phyloP scores from a whole-genome alignment of 345 rosid species.

The Firmiana major region DNA sequence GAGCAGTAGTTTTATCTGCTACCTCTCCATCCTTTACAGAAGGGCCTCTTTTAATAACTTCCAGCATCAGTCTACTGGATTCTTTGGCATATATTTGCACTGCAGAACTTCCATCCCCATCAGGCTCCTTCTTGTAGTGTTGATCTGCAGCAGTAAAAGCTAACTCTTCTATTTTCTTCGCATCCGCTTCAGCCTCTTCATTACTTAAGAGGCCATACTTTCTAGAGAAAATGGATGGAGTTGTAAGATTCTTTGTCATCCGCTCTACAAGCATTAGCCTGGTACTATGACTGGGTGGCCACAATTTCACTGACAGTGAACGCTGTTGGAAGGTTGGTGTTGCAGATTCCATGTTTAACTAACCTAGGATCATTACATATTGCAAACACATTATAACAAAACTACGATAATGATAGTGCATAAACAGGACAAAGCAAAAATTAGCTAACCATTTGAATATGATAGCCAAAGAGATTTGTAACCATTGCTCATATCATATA shows the following conservation, averaged over 20 bases:
- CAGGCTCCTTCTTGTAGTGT: slow-evolving; percentile 74
- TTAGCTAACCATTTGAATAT: not conserved
- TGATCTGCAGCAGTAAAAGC: slow-evolving; percentile 66
- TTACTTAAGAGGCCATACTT: slow-evolving; percentile 63
- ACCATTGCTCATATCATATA: not conserved
- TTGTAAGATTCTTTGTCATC: slow-evolving; percentile 67
- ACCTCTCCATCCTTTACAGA: slow-evolving; percentile 32
- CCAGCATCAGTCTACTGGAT: slow-evolving; percentile 76
- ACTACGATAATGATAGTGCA: not conserved
- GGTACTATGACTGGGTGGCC: slow-evolving; percentile 87
- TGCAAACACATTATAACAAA: not conserved
- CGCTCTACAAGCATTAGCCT: slow-evolving; percentile 73
- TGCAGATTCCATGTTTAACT: slow-evolving; percentile 47
- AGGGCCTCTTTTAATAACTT: slow-evolving; percentile 79
- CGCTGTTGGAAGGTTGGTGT: slow-evolving; percentile 34
- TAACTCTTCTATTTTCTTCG: slow-evolving; percentile 62
- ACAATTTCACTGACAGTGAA: slow-evolving; percentile 60
- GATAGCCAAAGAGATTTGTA: not conserved
- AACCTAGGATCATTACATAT: slow-evolving; percentile 31
- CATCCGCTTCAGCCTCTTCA: slow-evolving; percentile 75
- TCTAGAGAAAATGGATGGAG: slow-evolving; percentile 71
- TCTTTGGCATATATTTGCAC: slow-evolving; percentile 89
- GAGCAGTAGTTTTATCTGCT: slow-evolving; percentile 21
- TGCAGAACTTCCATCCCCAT: slow-evolving; percentile 87
- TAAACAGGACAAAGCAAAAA: not conserved